Evolutionary conservation across 2,329 filamentous ascomycete species (phyloP).

Genomic region (Lecanoromycetidae sp.): DNA sequence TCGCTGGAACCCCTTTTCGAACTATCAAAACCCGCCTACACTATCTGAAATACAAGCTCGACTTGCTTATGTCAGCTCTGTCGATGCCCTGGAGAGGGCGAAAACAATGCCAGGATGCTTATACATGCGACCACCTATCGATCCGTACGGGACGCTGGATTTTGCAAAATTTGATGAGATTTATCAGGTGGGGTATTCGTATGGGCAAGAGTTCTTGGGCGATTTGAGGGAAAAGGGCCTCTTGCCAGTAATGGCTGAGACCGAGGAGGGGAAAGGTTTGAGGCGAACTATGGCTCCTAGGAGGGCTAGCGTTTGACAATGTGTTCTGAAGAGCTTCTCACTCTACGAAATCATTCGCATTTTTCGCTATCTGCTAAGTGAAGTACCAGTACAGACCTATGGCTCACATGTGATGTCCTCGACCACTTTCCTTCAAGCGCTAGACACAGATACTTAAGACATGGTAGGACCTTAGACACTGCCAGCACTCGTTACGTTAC

Average conservation of each 20-base stretch:
- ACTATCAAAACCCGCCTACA: conserved; percentile 81
- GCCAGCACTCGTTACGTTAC: no score
- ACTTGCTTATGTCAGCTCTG: conserved; percentile 85
- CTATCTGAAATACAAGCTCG: conserved; percentile 91
- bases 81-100: conserved; percentile 85
- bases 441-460: no score
- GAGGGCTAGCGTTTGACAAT: conserved; percentile 56
- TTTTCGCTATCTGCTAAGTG: no score
- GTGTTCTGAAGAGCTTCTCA: no score
- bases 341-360: no score
- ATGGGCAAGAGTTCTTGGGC: conserved; percentile 67
- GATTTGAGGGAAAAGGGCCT: conserved; percentile 66
- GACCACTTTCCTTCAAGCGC: no score
- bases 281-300: conserved; percentile 68
- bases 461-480: no score
- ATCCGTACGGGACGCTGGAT: conserved; percentile 84
- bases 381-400: no score
- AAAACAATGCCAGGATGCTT: conserved; percentile 84
- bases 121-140: conserved; percentile 93
- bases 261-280: conserved; percentile 63
- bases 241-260: conserved; percentile 50
- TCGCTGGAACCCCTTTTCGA: conserved; percentile 91
- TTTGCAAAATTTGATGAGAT: conserved; percentile 98
- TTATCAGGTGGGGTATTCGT: conserved; percentile 76
- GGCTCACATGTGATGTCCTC: no score